Evolutionary conservation across 164 flowering plant genomes (phyloP).

Genomic region (Vitis rupestris): DNA sequence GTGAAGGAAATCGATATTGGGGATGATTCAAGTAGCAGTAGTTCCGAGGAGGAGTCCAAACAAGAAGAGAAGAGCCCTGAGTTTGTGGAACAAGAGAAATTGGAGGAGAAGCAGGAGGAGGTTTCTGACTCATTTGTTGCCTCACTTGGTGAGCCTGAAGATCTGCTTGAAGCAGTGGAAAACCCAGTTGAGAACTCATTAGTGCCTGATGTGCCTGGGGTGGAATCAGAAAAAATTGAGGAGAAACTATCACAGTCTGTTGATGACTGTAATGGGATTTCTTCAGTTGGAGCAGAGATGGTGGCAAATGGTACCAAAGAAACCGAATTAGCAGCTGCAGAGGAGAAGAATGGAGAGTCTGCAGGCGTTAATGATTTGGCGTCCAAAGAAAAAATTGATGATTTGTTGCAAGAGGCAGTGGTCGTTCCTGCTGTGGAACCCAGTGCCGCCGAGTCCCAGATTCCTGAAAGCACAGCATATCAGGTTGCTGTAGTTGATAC

Average conservation of each 20-base stretch:
- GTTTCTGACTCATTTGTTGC: constrained; percentile 3
- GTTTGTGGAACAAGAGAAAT: not conserved
- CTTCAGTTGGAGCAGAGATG: not conserved
- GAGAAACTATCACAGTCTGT: not conserved
- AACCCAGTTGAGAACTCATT: constrained; percentile 5
- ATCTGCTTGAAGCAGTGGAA: not conserved
- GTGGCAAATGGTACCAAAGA: constrained; percentile 3
- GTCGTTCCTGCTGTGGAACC: not conserved
- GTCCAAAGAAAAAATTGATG: not conserved
- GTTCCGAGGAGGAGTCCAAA: constrained; percentile 5
- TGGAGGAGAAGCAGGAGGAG: constrained; percentile 4
- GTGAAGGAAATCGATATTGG: not conserved
- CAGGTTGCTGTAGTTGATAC: not conserved
- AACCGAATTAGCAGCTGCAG: not conserved
- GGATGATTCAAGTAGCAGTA: constrained; percentile 1
- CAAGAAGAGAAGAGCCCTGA: not conserved
- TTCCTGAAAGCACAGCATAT: not conserved
- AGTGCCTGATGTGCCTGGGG: constrained; percentile 1
- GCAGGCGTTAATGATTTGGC: not conserved
- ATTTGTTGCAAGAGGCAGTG: not conserved
- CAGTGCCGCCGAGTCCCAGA: too few relatives aligned
- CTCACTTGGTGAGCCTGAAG: not conserved
- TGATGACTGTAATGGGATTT: constrained; percentile 4
- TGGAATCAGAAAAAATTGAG: not conserved
- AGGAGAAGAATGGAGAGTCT: not conserved